These are phyloP conservation scores for Candida krabiensis DNA, from an alignment of 805 yeast genomes.

Conservation along the genomic window DNA sequence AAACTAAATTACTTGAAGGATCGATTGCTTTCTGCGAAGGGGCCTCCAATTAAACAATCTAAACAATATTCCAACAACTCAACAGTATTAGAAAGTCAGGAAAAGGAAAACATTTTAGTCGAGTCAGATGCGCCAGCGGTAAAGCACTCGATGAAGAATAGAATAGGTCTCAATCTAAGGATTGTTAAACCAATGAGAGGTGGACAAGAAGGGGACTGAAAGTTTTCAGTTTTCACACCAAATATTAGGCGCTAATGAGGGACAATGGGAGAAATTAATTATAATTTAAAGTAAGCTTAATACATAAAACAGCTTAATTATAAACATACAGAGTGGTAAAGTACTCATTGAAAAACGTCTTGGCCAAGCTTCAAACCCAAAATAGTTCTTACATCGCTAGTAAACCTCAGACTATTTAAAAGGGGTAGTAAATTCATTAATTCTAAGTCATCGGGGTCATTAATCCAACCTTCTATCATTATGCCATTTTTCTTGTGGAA, in stretches of 20 bases:
- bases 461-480: constrained; percentile 96
- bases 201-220: constrained; percentile 20
- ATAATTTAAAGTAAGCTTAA: constrained; percentile 5
- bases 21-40: constrained; percentile 26
- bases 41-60: constrained; percentile 7
- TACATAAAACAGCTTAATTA: constrained; percentile 1
- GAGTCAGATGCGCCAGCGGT: constrained; percentile 6
- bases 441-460: constrained; percentile 89
- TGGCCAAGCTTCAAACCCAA: constrained; percentile 77
- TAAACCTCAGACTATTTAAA: constrained; percentile 68
- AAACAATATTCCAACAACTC: constrained; percentile 1
- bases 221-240: not conserved
- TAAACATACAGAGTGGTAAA: constrained; percentile 6
- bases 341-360: constrained; percentile 47
- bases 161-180: constrained; percentile 52
- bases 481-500: constrained; percentile 86
- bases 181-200: constrained; percentile 49
- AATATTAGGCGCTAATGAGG: not conserved
- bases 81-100: constrained; percentile 5
- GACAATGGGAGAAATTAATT: constrained; percentile 1
- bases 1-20: constrained; percentile 33
- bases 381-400: constrained; percentile 81
- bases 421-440: constrained; percentile 80
- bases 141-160: constrained; percentile 20
- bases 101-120: constrained; percentile 19